phyloP scores from a whole-genome alignment of 2,329 filamentous ascomycete species.

The Diaporthe ilicicola region DNA sequence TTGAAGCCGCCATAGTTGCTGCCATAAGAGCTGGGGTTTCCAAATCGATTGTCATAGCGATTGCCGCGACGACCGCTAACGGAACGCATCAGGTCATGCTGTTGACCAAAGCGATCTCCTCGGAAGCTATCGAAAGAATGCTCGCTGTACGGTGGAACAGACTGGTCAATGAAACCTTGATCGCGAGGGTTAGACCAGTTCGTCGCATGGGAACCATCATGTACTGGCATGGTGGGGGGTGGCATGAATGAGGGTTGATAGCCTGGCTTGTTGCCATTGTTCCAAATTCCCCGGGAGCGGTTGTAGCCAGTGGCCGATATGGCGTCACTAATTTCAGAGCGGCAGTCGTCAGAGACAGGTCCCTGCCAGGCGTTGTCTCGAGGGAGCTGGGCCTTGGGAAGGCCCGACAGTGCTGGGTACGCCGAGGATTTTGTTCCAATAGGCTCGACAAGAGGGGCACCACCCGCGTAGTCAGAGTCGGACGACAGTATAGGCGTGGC shows the following conservation, averaged over 20 bases:
- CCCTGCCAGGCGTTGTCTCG: conserved; percentile 59
- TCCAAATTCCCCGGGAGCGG: conserved; percentile 66
- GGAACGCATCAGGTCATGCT: conserved; percentile 57
- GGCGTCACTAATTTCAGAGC: conserved; percentile 65
- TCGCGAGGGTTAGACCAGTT: conserved; percentile 58
- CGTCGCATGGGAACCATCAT: conserved; percentile 48
- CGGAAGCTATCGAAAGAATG: conserved; percentile 51
- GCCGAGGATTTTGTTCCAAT: conserved; percentile 35
- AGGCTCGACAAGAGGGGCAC: conserved; percentile 37
- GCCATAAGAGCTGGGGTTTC: conserved; percentile 41
- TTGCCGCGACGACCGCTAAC: conserved; percentile 53
- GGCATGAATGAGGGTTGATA: conserved; percentile 43
- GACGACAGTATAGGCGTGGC: conserved; percentile 55
- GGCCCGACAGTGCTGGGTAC: conserved; percentile 44
- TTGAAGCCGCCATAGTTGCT: conserved; percentile 48
- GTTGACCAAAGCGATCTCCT: conserved; percentile 56
- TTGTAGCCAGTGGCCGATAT: conserved; percentile 60
- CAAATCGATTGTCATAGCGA: conserved; percentile 54
- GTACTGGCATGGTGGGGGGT: conserved; percentile 40
- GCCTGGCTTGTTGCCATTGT: conserved; percentile 51
- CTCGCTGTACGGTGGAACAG: conserved; percentile 43
- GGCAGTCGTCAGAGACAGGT: conserved; percentile 59
- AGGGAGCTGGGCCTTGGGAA: conserved; percentile 47
- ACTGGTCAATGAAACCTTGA: conserved; percentile 52
- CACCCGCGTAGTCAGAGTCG: conserved; percentile 44